A percentile compares a stretch with the other conserved stretches of the same genome.
phyloP scores from a whole-genome alignment of 305 asterid species.

The Fraxinus floribunda region DNA sequence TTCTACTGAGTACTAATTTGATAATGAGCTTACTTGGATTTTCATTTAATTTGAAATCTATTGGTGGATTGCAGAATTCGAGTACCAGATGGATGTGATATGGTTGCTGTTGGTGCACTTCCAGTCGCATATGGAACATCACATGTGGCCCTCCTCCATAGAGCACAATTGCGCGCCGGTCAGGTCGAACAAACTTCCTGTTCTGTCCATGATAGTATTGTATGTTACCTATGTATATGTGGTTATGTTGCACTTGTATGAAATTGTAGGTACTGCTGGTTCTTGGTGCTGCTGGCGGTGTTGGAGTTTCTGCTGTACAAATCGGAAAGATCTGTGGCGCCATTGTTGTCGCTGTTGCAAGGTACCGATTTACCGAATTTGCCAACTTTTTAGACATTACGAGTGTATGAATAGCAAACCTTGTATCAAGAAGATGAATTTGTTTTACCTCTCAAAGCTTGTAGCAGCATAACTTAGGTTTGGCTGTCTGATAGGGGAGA shows the following conservation, averaged over 20 bases:
- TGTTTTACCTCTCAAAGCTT: constrained; percentile 5
- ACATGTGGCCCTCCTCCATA: constrained; percentile 84
- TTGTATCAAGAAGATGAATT: constrained; percentile 2
- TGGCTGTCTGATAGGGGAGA: constrained; percentile 54
- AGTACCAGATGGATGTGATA: constrained; percentile 87
- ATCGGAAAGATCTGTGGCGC: constrained; percentile 92
- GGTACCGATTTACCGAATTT: constrained; percentile 31
- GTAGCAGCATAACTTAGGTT: constrained; percentile 22
- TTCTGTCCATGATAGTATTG: not conserved
- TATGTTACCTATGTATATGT: not conserved
- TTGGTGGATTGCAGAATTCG: constrained; percentile 46
- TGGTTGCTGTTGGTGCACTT: constrained; percentile 83
- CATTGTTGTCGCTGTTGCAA: constrained; percentile 80
- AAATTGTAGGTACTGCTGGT: constrained; percentile 72
- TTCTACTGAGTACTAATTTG: not conserved
- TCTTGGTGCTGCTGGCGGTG: constrained; percentile 99
- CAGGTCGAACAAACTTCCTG: constrained; percentile 40
- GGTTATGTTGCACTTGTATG: not conserved
- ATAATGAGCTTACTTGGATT: not conserved
- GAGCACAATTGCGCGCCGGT: constrained; percentile 66
- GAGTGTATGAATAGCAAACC: not conserved
- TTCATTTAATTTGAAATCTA: not conserved
- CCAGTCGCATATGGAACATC: constrained; percentile 95
- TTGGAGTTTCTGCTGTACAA: constrained; percentile 93
- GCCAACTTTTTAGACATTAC: not conserved